Percentiles rank a stretch among this genome's conserved stretches.
Evolutionary conservation across 352 stramenopile species (phyloP).

Genomic region (Phytophthora fragariaefolia): DNA sequence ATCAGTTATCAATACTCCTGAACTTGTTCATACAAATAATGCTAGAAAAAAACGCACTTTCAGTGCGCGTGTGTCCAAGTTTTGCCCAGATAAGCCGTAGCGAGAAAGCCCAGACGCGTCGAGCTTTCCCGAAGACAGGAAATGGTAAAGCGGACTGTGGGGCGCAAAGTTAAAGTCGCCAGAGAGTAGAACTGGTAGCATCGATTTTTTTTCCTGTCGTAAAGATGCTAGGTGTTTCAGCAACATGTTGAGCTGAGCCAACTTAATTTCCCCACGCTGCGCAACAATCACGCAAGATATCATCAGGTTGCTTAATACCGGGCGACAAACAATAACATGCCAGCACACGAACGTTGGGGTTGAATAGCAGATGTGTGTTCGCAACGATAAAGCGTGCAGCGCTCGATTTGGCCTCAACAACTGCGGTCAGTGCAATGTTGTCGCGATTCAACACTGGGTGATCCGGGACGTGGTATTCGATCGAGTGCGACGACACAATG

Average conservation of each 20-base stretch:
- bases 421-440: slow-evolving; percentile 61
- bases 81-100: slow-evolving; percentile 58
- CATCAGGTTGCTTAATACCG: background rate
- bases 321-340: background rate
- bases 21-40: too few relatives aligned
- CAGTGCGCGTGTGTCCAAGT: slow-evolving; percentile 23
- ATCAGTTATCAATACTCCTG: too few relatives aligned
- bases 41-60: slow-evolving; percentile 25
- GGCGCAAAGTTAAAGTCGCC: slow-evolving; percentile 77
- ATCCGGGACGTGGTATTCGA: slow-evolving; percentile 55
- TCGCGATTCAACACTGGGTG: slow-evolving; percentile 61
- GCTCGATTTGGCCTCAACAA: slow-evolving; percentile 42
- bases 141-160: slow-evolving; percentile 72
- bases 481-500: slow-evolving; percentile 46
- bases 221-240: slow-evolving; percentile 44
- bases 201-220: slow-evolving; percentile 14
- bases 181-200: slow-evolving; percentile 56
- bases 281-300: slow-evolving; percentile 2
- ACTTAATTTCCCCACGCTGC: slow-evolving; percentile 71
- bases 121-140: slow-evolving; percentile 52
- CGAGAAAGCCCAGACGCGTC: slow-evolving; percentile 54
- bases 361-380: slow-evolving; percentile 81
- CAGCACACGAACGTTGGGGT: slow-evolving; percentile 53
- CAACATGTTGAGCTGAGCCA: slow-evolving; percentile 64
- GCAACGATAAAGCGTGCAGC: slow-evolving; percentile 55